A percentile compares a stretch with the other conserved stretches of the same genome.
phyloP scores from a whole-genome alignment of 2,329 filamentous ascomycete genomes.

The Orbilia javanica region DNA sequence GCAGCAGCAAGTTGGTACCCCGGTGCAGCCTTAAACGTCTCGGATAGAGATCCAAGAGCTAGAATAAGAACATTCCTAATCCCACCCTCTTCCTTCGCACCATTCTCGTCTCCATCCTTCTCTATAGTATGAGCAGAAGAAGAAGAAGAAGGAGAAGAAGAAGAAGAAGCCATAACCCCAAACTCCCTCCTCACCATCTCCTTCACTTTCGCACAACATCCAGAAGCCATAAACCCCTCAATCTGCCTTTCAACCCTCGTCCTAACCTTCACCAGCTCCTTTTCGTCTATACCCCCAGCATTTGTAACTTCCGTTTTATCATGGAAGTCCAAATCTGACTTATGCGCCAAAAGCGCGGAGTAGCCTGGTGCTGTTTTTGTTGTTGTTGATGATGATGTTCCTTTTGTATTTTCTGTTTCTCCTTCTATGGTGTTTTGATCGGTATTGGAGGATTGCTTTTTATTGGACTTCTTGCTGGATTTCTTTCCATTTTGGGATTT shows the following conservation, averaged over 20 bases:
- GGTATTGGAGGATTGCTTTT: not conserved
- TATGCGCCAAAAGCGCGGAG: slow-evolving; percentile 45
- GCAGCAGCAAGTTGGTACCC: slow-evolving; percentile 47
- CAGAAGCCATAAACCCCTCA: slow-evolving; percentile 18
- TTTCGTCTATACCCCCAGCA: not conserved
- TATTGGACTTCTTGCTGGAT: not conserved
- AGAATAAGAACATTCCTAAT: slow-evolving; percentile 43
- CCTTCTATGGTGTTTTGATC: not conserved
- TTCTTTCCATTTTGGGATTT: slow-evolving; percentile 5
- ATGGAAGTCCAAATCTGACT: slow-evolving; percentile 26
- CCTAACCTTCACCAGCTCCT: slow-evolving; percentile 24
- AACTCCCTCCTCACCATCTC: slow-evolving; percentile 8
- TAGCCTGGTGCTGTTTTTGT: no score
- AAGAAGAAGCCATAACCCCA: not conserved
- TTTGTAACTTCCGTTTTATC: not conserved
- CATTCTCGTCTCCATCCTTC: not conserved
- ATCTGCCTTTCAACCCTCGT: slow-evolving; percentile 41
- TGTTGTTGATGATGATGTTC: no score
- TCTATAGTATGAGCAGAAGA: no score
- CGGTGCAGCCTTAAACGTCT: slow-evolving; percentile 23
- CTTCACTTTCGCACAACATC: slow-evolving; percentile 31
- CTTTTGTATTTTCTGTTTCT: not conserved
- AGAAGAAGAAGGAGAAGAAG: no score
- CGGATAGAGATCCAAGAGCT: slow-evolving; percentile 49
- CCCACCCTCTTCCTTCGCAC: not conserved